These are phyloP conservation scores for Acephala macrosclerotiorum DNA, from an alignment of 2,329 filamentous ascomycete genomes.

Conservation along the genomic window DNA sequence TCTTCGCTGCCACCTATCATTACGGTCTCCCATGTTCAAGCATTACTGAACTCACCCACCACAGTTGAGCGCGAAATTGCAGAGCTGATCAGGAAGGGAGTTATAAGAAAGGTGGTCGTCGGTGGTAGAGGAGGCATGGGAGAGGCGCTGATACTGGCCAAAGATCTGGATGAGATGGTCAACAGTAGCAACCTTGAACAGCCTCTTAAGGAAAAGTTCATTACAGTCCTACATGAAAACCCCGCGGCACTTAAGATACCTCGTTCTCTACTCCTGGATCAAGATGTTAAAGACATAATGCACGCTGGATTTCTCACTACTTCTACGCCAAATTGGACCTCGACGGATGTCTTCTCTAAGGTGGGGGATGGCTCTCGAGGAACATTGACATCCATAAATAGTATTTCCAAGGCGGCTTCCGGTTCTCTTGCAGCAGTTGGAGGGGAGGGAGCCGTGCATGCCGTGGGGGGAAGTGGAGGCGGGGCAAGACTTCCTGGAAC, in stretches of 20 bases:
- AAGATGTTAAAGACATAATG: slow-evolving; percentile 65
- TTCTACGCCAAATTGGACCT: slow-evolving; percentile 47
- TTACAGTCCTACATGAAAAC: slow-evolving; percentile 57
- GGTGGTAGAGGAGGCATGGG: slow-evolving; percentile 62
- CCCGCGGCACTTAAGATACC: slow-evolving; percentile 54
- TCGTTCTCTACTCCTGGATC: slow-evolving; percentile 48
- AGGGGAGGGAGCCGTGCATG: slow-evolving; percentile 69
- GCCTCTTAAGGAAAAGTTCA: slow-evolving; percentile 58
- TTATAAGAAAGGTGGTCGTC: slow-evolving; percentile 68
- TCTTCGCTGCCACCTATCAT: slow-evolving; percentile 67
- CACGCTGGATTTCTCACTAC: slow-evolving; percentile 72
- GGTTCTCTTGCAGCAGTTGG: slow-evolving; percentile 75
- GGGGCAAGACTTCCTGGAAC: slow-evolving; percentile 36
- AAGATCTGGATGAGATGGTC: slow-evolving; percentile 62
- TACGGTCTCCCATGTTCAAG: slow-evolving; percentile 70
- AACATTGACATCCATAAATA: slow-evolving; percentile 66
- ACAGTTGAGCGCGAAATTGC: slow-evolving; percentile 72
- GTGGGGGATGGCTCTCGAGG: slow-evolving; percentile 50
- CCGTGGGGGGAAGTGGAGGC: slow-evolving; percentile 61
- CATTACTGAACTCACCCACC: slow-evolving; percentile 68
- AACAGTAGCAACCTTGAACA: slow-evolving; percentile 48
- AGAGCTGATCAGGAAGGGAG: slow-evolving; percentile 62
- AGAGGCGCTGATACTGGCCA: slow-evolving; percentile 68
- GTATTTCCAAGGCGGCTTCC: slow-evolving; percentile 69
- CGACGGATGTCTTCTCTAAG: slow-evolving; percentile 50